Conservation (phyloP, 2,329 filamentous ascomycete genomes). For the Fusarium pininemorale region DNA sequence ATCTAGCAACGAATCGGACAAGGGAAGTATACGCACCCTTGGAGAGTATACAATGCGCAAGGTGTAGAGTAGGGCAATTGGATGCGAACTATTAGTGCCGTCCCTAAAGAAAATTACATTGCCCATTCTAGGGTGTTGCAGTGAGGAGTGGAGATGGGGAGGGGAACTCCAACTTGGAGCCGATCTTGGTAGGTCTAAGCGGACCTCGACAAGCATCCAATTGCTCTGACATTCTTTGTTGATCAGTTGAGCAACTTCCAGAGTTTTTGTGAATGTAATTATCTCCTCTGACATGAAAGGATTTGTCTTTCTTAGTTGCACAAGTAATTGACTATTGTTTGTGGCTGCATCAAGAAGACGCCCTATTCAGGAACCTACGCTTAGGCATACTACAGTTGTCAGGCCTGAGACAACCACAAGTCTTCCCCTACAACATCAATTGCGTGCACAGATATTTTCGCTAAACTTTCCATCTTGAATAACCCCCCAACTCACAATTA, state of each 20-base stretch:
- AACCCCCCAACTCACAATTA: neutral
- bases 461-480: neutral
- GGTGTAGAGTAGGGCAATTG: neutral
- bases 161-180: neutral
- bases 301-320: neutral
- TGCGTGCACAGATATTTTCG: neutral
- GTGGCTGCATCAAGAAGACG: neutral
- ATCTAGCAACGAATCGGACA: neutral
- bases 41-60: neutral
- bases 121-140: neutral
- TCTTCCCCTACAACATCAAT: neutral
- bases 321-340: neutral
- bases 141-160: neutral
- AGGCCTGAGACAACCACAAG: neutral
- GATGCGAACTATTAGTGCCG: neutral
- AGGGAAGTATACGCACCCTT: neutral
- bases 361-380: neutral
- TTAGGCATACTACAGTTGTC: neutral
- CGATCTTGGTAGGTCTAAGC: constrained; percentile 2
- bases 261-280: neutral
- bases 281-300: fast-evolving
- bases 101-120: neutral
- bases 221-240: neutral
- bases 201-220: neutral
- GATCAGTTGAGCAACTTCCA: neutral